Evolutionary conservation across 2,329 filamentous ascomycete genomes (phyloP), one percentile per base, ranked within the genome.

Genomic region (Acephala macrosclerotiorum): DNA sequence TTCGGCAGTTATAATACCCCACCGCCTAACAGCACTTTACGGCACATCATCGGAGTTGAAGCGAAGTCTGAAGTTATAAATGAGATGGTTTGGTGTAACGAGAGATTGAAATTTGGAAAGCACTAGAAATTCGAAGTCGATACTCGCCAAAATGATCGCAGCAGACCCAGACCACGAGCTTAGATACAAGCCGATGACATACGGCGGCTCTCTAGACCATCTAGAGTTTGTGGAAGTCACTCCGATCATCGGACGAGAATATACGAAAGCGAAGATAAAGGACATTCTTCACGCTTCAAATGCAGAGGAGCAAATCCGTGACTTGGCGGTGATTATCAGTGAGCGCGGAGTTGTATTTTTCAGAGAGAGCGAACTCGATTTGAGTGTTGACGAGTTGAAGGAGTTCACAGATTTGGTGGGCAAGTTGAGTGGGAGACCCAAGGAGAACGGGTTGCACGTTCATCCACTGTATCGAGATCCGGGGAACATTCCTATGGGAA

Each of bases 231-330:
- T 88, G 62, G 88, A 90, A 33, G 79, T 85, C 3, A 90, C 88
- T 0, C 87, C 87, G 0, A 78, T 84, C 45, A 89, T 90, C 61
- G 89, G 88, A 2, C 81, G 82, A 3, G 88, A 91, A 72, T 91
- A 83, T 67, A 82, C 81, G 16, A 81, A 84, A 26, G 84, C 89
- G 66, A 80, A 91, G 0, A 83, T 83, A 4, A 87, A 91, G 7
- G 88, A 92, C 8, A 84, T 85, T 70, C 80, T 92, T 5, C 79
- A 87, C 33, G 85, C 87, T 0, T 80, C 84, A 0, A 88, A 91
- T 73, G 81, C 86, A 0, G 88, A 91, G 58, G 84, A 87, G 47
- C 79, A 90, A 25, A 74, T 91, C 35, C 83, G 86, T 0, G 89
- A 91, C 67, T 79, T 92, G 0, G 89, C 69, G 8, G 61, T 71